These are phyloP conservation scores for Schizosaccharomyces cryophilus DNA, from an alignment of 805 yeast genomes.

Conservation along the genomic window DNA sequence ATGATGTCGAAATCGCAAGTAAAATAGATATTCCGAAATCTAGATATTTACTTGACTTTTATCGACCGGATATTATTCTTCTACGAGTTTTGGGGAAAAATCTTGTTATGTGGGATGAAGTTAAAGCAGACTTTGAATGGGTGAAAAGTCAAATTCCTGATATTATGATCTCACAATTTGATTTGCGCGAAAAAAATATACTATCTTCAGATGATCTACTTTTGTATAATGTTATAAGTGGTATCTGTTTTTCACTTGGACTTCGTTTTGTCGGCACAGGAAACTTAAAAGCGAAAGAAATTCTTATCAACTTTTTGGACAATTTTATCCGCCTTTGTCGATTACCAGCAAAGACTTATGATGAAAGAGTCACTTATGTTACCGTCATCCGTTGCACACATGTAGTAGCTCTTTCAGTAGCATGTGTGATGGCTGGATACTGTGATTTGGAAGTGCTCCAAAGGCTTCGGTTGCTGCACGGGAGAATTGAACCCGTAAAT, in stretches of 20 bases:
- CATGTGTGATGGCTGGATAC: slow-evolving; percentile 69
- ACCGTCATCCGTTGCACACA: slow-evolving; percentile 34
- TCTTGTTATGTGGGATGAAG: slow-evolving; percentile 46
- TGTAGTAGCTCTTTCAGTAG: slow-evolving; percentile 34
- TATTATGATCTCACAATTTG: slow-evolving; percentile 13
- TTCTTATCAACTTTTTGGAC: slow-evolving; percentile 32
- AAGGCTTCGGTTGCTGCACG: slow-evolving; percentile 42
- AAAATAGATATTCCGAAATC: slow-evolving; percentile 37
- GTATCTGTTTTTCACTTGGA: slow-evolving; percentile 50
- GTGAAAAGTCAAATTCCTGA: slow-evolving; percentile 31
- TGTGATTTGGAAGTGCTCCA: slow-evolving; percentile 66
- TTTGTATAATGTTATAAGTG: slow-evolving; percentile 43
- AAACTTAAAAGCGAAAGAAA: slow-evolving; percentile 26
- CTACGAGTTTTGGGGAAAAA: slow-evolving; percentile 38
- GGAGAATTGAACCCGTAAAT: slow-evolving; percentile 17
- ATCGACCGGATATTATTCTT: slow-evolving; percentile 55
- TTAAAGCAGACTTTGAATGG: slow-evolving; percentile 31
- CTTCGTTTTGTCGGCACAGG: slow-evolving; percentile 52
- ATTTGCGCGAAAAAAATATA: slow-evolving; percentile 4
- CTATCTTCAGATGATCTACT: slow-evolving; percentile 39
- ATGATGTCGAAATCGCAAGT: slow-evolving; percentile 31
- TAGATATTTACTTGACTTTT: slow-evolving; percentile 29
- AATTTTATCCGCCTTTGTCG: slow-evolving; percentile 21
- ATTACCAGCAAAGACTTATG: slow-evolving; percentile 21
- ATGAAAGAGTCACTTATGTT: slow-evolving; percentile 20